Conservation (phyloP, 148 eudicot species). For the Chenopodium quinoa region DNA sequence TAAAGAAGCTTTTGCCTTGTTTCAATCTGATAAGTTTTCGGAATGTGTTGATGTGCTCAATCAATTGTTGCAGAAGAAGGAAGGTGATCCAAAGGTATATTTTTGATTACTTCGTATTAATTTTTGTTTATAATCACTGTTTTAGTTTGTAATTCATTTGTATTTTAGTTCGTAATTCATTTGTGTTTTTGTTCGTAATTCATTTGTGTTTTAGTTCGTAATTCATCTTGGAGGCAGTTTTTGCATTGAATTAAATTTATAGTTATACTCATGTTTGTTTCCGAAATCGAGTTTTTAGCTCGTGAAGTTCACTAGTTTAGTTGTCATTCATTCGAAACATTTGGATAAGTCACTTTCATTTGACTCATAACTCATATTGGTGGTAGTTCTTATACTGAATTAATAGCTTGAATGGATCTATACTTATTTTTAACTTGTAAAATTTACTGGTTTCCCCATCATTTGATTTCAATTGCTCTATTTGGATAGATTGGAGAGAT, state of each 20-base stretch:
- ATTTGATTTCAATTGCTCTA: neutral
- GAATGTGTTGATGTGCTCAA: slow-evolving; percentile 69
- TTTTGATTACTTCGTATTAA: neutral
- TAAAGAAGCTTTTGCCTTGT: slow-evolving; percentile 61
- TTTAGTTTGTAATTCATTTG: neutral
- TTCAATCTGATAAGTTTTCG: slow-evolving; percentile 61
- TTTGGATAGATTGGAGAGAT: slow-evolving; percentile 1
- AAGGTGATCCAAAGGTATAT: slow-evolving; percentile 67
- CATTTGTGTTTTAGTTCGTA: neutral
- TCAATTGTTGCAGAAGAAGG: slow-evolving; percentile 62
- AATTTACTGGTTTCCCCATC: neutral
- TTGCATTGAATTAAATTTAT: no score
- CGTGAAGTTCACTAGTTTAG: neutral
- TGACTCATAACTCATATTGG: neutral
- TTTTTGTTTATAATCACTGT: neutral
- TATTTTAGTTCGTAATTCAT: neutral
- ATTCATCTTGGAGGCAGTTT: no score
- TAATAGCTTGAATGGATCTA: neutral
- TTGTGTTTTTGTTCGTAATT: no score
- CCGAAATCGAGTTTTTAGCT: neutral
- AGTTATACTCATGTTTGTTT: neutral
- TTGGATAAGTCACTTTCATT: neutral
- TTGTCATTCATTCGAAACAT: neutral
- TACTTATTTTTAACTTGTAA: neutral
- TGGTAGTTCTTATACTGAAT: neutral